Evolutionary conservation across 768 basidiomycete species (phyloP).

Genomic region (Rhodotorula kratochvilovae): DNA sequence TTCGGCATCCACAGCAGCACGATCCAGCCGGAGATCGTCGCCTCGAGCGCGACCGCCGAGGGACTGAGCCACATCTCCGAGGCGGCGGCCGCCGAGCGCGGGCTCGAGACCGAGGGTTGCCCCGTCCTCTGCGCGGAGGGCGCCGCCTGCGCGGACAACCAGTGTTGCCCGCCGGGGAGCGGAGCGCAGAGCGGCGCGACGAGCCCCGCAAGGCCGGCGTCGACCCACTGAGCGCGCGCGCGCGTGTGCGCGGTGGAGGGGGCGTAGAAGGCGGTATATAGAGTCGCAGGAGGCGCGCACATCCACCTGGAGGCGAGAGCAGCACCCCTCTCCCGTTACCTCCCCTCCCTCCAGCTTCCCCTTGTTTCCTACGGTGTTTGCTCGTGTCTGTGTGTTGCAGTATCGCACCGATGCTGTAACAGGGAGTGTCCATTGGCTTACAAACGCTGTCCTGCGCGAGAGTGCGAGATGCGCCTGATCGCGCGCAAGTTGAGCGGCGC

Average conservation of each 20-base stretch:
- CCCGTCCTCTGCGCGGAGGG: conserved; percentile 39
- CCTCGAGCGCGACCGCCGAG: not conserved
- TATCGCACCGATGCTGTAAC: too few species aligned
- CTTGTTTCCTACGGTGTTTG: too few species aligned
- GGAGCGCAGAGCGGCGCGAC: not conserved
- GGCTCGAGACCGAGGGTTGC: conserved; percentile 33
- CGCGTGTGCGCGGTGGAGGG: not conserved
- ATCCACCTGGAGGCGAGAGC: too few species aligned
- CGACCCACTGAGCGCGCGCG: not conserved
- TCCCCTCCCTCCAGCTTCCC: too few species aligned
- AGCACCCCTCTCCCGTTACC: too few species aligned
- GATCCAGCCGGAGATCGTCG: conserved; percentile 42
- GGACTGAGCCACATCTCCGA: conserved; percentile 15
- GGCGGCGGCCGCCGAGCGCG: conserved; percentile 16
- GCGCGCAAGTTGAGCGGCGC: not conserved
- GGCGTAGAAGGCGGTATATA: not conserved
- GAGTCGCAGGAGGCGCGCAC: too few species aligned
- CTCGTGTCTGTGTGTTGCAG: too few species aligned
- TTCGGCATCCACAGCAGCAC: conserved; percentile 75
- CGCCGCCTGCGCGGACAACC: conserved; percentile 17
- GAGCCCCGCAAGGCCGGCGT: not conserved
- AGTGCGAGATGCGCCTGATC: too few species aligned
- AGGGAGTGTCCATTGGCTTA: too few species aligned
- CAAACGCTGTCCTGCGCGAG: too few species aligned
- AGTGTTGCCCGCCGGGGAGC: conserved; percentile 36